phyloP scores from a whole-genome alignment of 1,284 basidiomycete species.

The Cutaneotrichosporon arboriforme region DNA sequence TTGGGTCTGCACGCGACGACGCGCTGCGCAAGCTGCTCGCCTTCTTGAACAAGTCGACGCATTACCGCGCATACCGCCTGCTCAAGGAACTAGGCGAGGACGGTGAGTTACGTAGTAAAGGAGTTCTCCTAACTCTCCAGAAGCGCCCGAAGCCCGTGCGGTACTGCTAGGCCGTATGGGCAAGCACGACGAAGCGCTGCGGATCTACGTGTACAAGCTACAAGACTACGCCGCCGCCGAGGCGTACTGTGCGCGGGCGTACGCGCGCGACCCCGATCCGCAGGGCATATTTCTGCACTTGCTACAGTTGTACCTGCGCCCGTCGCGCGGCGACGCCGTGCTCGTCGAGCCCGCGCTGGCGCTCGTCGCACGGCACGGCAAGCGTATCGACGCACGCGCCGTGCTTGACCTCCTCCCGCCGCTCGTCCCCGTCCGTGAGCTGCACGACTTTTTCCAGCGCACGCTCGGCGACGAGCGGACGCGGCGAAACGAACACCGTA shows the following conservation, averaged over 20 bases:
- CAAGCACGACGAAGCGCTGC: slow-evolving; percentile 85
- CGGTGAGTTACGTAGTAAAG: slow-evolving; percentile 50
- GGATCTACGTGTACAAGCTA: slow-evolving; percentile 83
- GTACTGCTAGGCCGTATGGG: slow-evolving; percentile 83
- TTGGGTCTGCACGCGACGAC: slow-evolving; percentile 52
- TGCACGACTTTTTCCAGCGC: slow-evolving; percentile 71
- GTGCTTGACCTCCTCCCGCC: slow-evolving; percentile 83
- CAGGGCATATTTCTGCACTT: slow-evolving; percentile 76
- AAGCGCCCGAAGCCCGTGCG: slow-evolving; percentile 80
- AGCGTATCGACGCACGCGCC: slow-evolving; percentile 69
- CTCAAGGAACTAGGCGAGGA: slow-evolving; percentile 70
- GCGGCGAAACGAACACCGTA: slow-evolving; percentile 15
- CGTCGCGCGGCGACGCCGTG: slow-evolving; percentile 4
- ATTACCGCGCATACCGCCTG: slow-evolving; percentile 72
- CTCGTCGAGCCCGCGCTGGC: slow-evolving; percentile 73
- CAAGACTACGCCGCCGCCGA: slow-evolving; percentile 80
- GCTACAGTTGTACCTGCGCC: slow-evolving; percentile 75
- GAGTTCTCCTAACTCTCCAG: slow-evolving; percentile 45
- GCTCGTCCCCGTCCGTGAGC: slow-evolving; percentile 61
- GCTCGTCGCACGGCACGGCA: slow-evolving; percentile 75
- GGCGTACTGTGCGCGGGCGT: slow-evolving; percentile 82
- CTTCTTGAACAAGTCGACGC: slow-evolving; percentile 67
- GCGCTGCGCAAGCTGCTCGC: slow-evolving; percentile 53
- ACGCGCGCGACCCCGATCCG: slow-evolving; percentile 53
- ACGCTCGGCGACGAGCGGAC: slow-evolving; percentile 54